Conservation (phyloP, 257 asterid genomes). For the Echium plantagineum region DNA sequence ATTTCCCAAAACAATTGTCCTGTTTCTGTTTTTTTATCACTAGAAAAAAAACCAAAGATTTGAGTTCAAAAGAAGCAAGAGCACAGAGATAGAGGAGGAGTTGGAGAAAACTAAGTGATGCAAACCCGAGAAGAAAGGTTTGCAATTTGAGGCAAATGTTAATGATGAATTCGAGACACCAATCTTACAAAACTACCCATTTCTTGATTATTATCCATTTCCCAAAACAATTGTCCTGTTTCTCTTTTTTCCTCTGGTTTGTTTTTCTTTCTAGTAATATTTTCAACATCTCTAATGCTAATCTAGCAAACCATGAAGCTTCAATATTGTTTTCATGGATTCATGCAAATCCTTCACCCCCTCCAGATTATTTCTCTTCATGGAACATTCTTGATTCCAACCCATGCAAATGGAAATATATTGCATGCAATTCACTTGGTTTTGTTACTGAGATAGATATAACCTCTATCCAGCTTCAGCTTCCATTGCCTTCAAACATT, state of each 20-base stretch:
- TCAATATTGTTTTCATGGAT: slow-evolving; percentile 21
- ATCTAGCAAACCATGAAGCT: slow-evolving; percentile 17
- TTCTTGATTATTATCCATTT: too few species aligned
- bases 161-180: slow-evolving; percentile 28
- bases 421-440: slow-evolving; percentile 27
- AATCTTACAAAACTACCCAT: slow-evolving; percentile 7
- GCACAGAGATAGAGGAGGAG: slow-evolving; percentile 10
- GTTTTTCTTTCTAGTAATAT: not conserved
- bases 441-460: slow-evolving; percentile 25
- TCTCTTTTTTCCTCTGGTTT: slow-evolving; percentile 8
- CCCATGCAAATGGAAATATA: slow-evolving; percentile 34
- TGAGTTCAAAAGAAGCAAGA: slow-evolving; percentile 22
- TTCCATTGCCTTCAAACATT: slow-evolving; percentile 28
- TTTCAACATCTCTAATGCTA: too few species aligned
- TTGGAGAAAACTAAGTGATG: slow-evolving; percentile 18
- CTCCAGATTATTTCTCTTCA: slow-evolving; percentile 16
- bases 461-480: slow-evolving; percentile 21
- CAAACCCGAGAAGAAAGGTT: slow-evolving; percentile 43
- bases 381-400: slow-evolving; percentile 20
- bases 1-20: slow-evolving; percentile 4
- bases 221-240: too few species aligned
- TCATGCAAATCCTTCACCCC: slow-evolving; percentile 14
- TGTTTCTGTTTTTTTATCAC: not conserved
- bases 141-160: slow-evolving; percentile 49
- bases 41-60: not conserved